Evolutionary conservation across 352 stramenopile species (phyloP).

Genomic region (Globisporangium recalcitrans): DNA sequence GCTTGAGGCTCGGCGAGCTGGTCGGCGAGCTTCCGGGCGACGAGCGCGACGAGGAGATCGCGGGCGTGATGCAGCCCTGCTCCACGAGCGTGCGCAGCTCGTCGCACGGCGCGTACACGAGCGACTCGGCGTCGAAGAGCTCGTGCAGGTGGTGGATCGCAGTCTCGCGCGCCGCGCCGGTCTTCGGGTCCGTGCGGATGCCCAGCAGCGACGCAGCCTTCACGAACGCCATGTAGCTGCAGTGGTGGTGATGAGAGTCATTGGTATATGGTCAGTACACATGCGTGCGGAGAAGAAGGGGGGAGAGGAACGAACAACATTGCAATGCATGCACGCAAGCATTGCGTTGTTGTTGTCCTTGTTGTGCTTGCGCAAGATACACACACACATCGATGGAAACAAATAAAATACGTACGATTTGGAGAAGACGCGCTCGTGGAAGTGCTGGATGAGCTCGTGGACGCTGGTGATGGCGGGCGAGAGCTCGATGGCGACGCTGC

Average conservation of each 20-base stretch:
- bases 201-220: slow-evolving; percentile 36
- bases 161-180: slow-evolving; percentile 28
- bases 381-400: not conserved
- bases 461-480: slow-evolving; percentile 26
- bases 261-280: not conserved
- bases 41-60: slow-evolving; percentile 20
- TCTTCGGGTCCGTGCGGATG: slow-evolving; percentile 26
- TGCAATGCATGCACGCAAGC: not conserved
- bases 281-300: not conserved
- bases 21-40: slow-evolving; percentile 20
- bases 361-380: not conserved
- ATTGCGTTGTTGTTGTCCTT: slow-evolving; percentile 1
- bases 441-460: slow-evolving; percentile 52
- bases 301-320: slow-evolving; percentile 3
- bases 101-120: slow-evolving; percentile 70
- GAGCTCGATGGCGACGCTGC: slow-evolving; percentile 54
- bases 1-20: slow-evolving; percentile 60
- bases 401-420: slow-evolving; percentile 41
- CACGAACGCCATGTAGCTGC: slow-evolving; percentile 39
- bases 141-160: slow-evolving; percentile 37
- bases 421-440: slow-evolving; percentile 68
- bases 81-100: slow-evolving; percentile 68
- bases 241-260: not conserved
- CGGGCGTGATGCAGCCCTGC: slow-evolving; percentile 63
- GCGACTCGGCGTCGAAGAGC: slow-evolving; percentile 46